Base-by-base conservation (phyloP, 1,139 yeast species). In the Yamadazyma dendronema region DNA sequence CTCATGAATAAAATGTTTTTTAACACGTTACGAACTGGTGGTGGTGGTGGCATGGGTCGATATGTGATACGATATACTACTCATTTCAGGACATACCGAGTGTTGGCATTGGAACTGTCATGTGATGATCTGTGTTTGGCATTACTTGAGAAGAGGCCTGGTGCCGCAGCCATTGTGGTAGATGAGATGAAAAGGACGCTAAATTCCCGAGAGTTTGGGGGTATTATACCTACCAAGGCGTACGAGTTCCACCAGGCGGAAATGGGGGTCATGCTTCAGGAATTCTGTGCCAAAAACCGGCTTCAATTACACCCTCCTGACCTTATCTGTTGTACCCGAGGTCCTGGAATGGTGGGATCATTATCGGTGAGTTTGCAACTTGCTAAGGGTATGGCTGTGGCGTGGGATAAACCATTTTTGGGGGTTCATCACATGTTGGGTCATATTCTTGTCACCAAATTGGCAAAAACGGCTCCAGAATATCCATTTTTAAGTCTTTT, bases 381-480 rank as follows among this genome's bases (percentile, higher is more conserved):
- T 30, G 96, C 95, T 0, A 85, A 88, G 50, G 98, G 97, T 0
- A 63, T 92, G 13, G 67, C 90, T 0, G 66, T 84, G 0, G 97
- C 89, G 0, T 84, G 89, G 84, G 61, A 73, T 17, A 74, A 69
- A 3, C 97, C 97, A 0, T 53, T 88, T 17, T 66, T 92, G 1
- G 97, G 97, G 0, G 96, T 92, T 0, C 96, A 94, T 54, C 98
- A 94, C 53, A 92, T 92, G 98, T 67, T 92, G 38, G 98, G 96
- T 0, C 99, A 92, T 62, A 62, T 92, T 6, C 60, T 92, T 26
- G 73, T 87, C 0, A 84, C 96, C 0, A 66, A 90, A 31, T 61
- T 84, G 46, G 28, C 16, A 4, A 10, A 17, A 2, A 7, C 4
- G 10, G n/a, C 16, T 0, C 92, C 94, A 0, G 44, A 61, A 31